Evolutionary conservation across 1,284 basidiomycete genomes (phyloP).

Genomic region (Apiotrichum siamense): DNA sequence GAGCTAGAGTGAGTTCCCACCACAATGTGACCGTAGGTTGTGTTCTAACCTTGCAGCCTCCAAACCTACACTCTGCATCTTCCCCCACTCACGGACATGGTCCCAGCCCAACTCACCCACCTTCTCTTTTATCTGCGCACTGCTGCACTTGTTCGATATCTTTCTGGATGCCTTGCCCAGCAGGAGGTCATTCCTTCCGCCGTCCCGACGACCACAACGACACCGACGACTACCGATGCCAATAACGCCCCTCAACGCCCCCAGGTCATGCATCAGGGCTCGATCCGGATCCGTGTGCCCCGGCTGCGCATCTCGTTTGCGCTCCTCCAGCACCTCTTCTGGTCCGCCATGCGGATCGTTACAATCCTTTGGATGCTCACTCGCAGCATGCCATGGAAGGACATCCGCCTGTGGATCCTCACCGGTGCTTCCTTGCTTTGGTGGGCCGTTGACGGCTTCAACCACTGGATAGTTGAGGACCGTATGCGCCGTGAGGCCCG

Average conservation of each 20-base stretch:
- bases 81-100: conserved; percentile 25
- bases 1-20: conserved; percentile 33
- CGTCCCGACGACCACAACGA: not conserved
- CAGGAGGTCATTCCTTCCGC: not conserved
- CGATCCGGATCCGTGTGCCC: conserved; percentile 10
- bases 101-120: conserved; percentile 27
- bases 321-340: conserved; percentile 26
- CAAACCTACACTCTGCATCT: conserved; percentile 26
- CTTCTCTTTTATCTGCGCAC: conserved; percentile 36
- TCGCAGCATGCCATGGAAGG: conserved; percentile 30
- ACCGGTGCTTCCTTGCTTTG: conserved; percentile 24
- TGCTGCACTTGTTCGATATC: conserved; percentile 28
- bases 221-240: conserved; percentile 6
- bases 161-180: conserved; percentile 14
- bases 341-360: conserved; percentile 26
- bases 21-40: conserved; percentile 3
- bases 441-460: conserved; percentile 31
- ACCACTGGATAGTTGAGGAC: conserved; percentile 7
- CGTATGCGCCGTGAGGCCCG: not conserved
- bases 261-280: conserved; percentile 4
- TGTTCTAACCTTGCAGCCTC: conserved; percentile 13
- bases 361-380: conserved; percentile 41
- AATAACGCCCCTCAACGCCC: not conserved
- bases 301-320: conserved; percentile 14
- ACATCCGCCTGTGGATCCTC: conserved; percentile 34